Percentiles rank a stretch among this genome's conserved stretches.
These are phyloP conservation scores for Phytophthora capsici DNA, from an alignment of 352 stramenopile species.

Conservation along the genomic window DNA sequence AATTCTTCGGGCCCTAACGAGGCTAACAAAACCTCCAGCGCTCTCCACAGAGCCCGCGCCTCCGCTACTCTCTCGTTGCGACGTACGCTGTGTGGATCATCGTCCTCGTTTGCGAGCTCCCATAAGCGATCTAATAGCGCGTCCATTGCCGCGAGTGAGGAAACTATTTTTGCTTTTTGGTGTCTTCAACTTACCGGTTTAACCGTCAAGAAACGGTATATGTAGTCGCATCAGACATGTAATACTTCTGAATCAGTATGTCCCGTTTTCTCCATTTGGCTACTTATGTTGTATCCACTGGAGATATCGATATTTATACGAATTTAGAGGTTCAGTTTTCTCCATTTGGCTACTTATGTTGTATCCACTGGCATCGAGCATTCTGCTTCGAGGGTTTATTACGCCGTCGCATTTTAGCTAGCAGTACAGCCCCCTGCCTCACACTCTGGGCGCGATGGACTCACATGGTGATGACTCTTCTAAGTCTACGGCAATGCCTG, in stretches of 20 bases:
- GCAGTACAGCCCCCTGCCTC: slow-evolving; percentile 6
- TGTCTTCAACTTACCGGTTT: neutral
- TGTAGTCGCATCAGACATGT: too few relatives aligned
- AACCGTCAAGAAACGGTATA: too few relatives aligned
- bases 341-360: too few relatives aligned
- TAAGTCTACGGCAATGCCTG: slow-evolving; percentile 2
- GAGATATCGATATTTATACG: too few relatives aligned
- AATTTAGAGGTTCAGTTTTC: too few relatives aligned
- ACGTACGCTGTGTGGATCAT: slow-evolving; percentile 7
- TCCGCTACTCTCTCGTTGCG: slow-evolving; percentile 38
- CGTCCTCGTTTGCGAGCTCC: slow-evolving; percentile 42
- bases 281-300: neutral
- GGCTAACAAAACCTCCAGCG: slow-evolving; percentile 53
- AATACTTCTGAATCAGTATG: too few relatives aligned
- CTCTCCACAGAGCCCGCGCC: slow-evolving; percentile 59
- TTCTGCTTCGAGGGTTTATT: neutral
- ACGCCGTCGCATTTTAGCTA: slow-evolving; percentile 12
- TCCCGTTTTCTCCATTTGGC: too few relatives aligned
- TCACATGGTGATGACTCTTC: neutral
- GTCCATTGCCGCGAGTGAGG: slow-evolving; percentile 37
- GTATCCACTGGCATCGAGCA: too few relatives aligned
- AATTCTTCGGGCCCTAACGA: slow-evolving; percentile 45
- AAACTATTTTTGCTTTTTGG: slow-evolving; percentile 1
- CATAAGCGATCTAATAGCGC: slow-evolving; percentile 50
- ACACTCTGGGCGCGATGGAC: slow-evolving; percentile 18